Conservation (phyloP, 1,284 basidiomycete species). For the Ceratobasidium sp. region DNA sequence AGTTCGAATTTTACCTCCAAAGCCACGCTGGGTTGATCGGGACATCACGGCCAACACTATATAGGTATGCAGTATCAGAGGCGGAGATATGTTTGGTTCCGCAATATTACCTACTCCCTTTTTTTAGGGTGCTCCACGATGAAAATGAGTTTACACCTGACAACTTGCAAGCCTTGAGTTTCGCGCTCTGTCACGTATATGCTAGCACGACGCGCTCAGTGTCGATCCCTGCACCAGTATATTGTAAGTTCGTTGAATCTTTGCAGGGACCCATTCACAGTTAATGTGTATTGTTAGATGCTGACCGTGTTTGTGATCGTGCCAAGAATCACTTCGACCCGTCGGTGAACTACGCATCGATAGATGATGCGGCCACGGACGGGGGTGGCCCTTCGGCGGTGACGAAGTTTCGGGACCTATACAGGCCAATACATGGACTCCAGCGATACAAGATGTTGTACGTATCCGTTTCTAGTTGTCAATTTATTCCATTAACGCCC, state of each 20-base stretch:
- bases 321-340: slow-evolving; percentile 86
- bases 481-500: neutral
- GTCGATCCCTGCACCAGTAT: slow-evolving; percentile 83
- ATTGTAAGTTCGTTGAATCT: slow-evolving; percentile 68
- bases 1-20: slow-evolving; percentile 86
- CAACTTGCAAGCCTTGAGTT: slow-evolving; percentile 78
- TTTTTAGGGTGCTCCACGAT: slow-evolving; percentile 71
- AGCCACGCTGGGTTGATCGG: slow-evolving; percentile 71
- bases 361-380: slow-evolving; percentile 63
- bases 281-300: slow-evolving; percentile 65
- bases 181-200: slow-evolving; percentile 84
- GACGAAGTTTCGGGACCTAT: slow-evolving; percentile 16
- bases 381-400: slow-evolving; percentile 51
- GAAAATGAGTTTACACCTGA: slow-evolving; percentile 68
- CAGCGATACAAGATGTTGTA: slow-evolving; percentile 45
- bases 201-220: slow-evolving; percentile 85
- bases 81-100: slow-evolving; percentile 51
- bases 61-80: slow-evolving; percentile 24
- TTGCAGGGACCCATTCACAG: neutral
- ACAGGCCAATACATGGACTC: slow-evolving; percentile 5
- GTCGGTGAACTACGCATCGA: slow-evolving; percentile 49
- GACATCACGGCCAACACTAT: slow-evolving; percentile 50
- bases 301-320: slow-evolving; percentile 84
- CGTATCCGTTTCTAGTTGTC: neutral
- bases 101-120: slow-evolving; percentile 59